Evolutionary conservation across 495 filamentous ascomycete species (phyloP).

Genomic region (Penicillium riverlandense): DNA sequence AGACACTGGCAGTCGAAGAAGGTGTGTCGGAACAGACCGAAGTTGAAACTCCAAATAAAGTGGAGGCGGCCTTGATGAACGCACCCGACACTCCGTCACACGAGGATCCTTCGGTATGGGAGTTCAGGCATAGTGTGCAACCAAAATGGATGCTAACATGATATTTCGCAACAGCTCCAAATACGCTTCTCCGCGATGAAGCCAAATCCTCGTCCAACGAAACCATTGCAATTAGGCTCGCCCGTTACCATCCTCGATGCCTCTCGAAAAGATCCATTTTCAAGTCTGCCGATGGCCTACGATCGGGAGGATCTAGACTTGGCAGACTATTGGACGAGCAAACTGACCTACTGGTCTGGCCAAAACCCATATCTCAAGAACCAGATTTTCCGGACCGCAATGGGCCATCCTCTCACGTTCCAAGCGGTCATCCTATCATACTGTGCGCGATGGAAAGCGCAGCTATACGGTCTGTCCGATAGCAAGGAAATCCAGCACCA

Average conservation of each 20-base stretch:
- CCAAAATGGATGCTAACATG: conserved; percentile 1
- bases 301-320: conserved; percentile 22
- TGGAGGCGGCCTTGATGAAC: background rate
- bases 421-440: conserved; percentile 32
- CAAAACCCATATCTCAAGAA: conserved; percentile 33
- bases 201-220: conserved; percentile 3
- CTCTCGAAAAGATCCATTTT: conserved; percentile 29
- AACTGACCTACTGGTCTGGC: conserved; percentile 39
- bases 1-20: conserved; percentile 15
- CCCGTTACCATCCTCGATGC: conserved; percentile 24
- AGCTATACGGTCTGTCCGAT: conserved; percentile 16
- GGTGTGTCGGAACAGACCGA: conserved; percentile 1
- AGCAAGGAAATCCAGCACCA: conserved; percentile 20
- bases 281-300: conserved; percentile 17
- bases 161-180: conserved; percentile 9
- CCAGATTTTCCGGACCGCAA: conserved; percentile 27
- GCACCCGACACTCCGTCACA: conserved; percentile 1
- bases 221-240: conserved; percentile 8
- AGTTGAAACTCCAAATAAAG: background rate
- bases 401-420: conserved; percentile 30
- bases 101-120: conserved; percentile 17
- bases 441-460: conserved; percentile 32
- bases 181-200: conserved; percentile 11
- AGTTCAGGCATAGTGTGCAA: background rate
- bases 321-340: conserved; percentile 29